Evolutionary conservation across 257 asterid genomes (phyloP).

Genomic region (Plectranthus barbatus): DNA sequence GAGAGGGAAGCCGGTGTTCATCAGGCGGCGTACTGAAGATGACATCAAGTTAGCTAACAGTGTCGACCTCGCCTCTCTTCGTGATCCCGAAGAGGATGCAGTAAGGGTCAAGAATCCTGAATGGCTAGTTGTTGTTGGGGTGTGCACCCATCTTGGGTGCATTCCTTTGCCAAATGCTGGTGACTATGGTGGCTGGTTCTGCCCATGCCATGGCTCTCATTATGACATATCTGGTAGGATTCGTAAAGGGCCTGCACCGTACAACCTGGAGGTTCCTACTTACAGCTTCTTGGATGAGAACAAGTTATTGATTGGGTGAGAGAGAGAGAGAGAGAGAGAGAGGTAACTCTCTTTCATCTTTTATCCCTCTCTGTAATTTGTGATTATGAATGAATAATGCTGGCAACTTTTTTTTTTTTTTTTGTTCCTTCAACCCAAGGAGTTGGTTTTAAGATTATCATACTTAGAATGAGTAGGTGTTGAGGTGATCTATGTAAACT

Average conservation of each 20-base stretch:
- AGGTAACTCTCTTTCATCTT: too few species aligned
- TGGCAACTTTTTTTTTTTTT: too few species aligned
- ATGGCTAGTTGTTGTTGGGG: conserved; percentile 89
- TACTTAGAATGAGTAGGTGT: too few species aligned
- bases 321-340: too few species aligned
- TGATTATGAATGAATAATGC: too few species aligned
- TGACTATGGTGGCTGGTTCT: conserved; percentile 95
- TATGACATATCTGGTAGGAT: conserved; percentile 91
- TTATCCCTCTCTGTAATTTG: too few species aligned
- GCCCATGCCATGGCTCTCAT: conserved; percentile 96
- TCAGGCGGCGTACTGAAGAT: conserved; percentile 74
- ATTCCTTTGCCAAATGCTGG: conserved; percentile 98
- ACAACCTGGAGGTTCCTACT: conserved; percentile 88
- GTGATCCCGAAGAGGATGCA: conserved; percentile 91
- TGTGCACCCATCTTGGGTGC: conserved; percentile 91
- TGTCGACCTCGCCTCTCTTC: conserved; percentile 59
- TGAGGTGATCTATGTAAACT: too few species aligned
- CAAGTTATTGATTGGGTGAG: conserved; percentile 70
- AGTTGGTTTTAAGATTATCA: too few species aligned
- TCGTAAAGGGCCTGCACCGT: conserved; percentile 88
- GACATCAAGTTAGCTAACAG: conserved; percentile 77
- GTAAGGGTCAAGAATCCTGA: conserved; percentile 83
- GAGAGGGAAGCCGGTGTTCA: conserved; percentile 98
- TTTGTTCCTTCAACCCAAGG: too few species aligned
- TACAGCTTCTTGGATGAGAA: conserved; percentile 47